A percentile compares a stretch with the other conserved stretches of the same genome.
Evolutionary conservation across 2,329 filamentous ascomycete species (phyloP).

Genomic region (Ophiostoma sp.): DNA sequence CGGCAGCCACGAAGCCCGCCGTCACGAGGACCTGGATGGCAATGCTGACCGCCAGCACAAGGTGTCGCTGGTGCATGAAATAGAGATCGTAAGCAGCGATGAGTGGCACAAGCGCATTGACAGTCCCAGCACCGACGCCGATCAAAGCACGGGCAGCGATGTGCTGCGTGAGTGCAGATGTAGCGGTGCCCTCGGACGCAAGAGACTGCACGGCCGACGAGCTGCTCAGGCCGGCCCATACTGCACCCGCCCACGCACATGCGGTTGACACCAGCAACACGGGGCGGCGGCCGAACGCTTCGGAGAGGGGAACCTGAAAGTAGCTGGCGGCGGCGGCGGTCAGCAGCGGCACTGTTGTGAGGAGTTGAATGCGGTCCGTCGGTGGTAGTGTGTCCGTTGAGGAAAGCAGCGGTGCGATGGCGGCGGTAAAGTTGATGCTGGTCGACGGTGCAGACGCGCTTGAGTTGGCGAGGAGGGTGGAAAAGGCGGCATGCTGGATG

Average conservation of each 20-base stretch:
- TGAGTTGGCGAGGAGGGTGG: neutral
- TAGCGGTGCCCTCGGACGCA: slow-evolving; percentile 24
- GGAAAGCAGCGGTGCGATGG: neutral
- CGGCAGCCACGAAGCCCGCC: slow-evolving; percentile 30
- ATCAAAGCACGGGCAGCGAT: slow-evolving; percentile 34
- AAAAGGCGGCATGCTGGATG: slow-evolving; percentile 30
- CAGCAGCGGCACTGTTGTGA: slow-evolving; percentile 35
- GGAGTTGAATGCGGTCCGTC: slow-evolving; percentile 29
- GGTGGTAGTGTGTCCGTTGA: slow-evolving; percentile 27
- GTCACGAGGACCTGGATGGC: slow-evolving; percentile 32
- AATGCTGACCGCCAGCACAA: slow-evolving; percentile 33
- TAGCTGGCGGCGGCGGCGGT: slow-evolving; percentile 36
- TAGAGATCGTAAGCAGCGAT: slow-evolving; percentile 37
- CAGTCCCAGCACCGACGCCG: slow-evolving; percentile 35
- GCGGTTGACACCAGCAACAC: slow-evolving; percentile 34
- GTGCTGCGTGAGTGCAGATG: slow-evolving; percentile 26
- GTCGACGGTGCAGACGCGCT: neutral
- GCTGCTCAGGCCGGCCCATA: slow-evolving; percentile 33
- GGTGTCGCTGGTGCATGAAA: slow-evolving; percentile 37
- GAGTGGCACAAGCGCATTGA: slow-evolving; percentile 36
- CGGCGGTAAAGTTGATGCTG: neutral
- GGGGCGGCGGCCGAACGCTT: slow-evolving; percentile 35
- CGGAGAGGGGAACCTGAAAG: slow-evolving; percentile 37
- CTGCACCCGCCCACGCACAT: slow-evolving; percentile 35
- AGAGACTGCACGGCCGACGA: neutral